A percentile compares a stretch with the other conserved stretches of the same genome.
Evolutionary conservation across 225 moss, liverwort and hornwort genomes (phyloP).

Genomic region (Polytrichum formosum): DNA sequence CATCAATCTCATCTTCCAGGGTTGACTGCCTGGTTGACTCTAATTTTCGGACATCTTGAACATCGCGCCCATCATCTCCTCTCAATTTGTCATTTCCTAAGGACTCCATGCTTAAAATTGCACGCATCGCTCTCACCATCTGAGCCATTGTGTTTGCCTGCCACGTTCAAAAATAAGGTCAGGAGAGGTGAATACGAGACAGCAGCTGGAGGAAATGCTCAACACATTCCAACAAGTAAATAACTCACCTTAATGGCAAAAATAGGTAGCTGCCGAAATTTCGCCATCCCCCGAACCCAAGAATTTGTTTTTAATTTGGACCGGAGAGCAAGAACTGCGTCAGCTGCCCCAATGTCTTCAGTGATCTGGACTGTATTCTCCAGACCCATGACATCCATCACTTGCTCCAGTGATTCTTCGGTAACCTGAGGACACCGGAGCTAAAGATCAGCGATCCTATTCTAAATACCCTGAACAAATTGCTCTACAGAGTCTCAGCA

Average conservation of each 20-base stretch:
- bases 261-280: constrained; percentile 86
- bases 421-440: constrained; percentile 51
- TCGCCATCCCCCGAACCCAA: constrained; percentile 97
- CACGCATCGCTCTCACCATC: constrained; percentile 96
- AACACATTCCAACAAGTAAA: too few relatives aligned
- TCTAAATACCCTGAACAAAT: background rate
- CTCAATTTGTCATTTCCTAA: constrained; percentile 42
- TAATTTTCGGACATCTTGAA: constrained; percentile 3
- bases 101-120: constrained; percentile 89
- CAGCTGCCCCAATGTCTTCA: constrained; percentile 87
- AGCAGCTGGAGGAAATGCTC: too few relatives aligned
- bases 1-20: constrained; percentile 81
- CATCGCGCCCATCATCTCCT: constrained; percentile 31
- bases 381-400: constrained; percentile 94
- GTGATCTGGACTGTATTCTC: constrained; percentile 85
- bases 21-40: constrained; percentile 50
- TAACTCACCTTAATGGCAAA: constrained; percentile 78
- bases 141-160: constrained; percentile 99
- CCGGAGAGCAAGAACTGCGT: constrained; percentile 83
- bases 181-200: background rate
- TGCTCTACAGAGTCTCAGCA: background rate
- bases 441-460: constrained; percentile 3
- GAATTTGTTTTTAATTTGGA: constrained; percentile 85
- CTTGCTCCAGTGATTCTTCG: constrained; percentile 84
- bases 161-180: constrained; percentile 12